phyloP scores from a whole-genome alignment of 306 rosid genomes.

The Acacia acuminata region DNA sequence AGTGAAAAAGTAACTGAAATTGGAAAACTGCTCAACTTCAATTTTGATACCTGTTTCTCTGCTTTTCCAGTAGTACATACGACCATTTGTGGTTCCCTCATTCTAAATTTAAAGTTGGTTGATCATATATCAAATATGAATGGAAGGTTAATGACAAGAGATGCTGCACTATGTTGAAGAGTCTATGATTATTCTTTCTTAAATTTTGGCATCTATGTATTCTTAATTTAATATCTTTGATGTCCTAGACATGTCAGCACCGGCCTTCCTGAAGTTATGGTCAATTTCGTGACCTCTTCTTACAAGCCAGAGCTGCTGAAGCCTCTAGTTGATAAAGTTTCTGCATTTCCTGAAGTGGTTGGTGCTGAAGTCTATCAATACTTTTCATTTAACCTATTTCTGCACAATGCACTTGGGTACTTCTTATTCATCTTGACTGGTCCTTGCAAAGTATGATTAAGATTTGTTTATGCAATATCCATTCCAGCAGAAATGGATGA shows the following conservation, averaged over 20 bases:
- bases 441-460: conserved; percentile 2
- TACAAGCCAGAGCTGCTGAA: conserved; percentile 72
- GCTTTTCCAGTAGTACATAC: neutral
- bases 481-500: neutral
- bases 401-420: neutral
- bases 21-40: neutral
- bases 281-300: conserved; percentile 93
- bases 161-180: neutral
- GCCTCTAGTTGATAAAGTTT: conserved; percentile 70
- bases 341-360: conserved; percentile 89
- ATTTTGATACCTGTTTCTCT: neutral
- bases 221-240: conserved; percentile 25
- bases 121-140: neutral
- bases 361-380: conserved; percentile 36
- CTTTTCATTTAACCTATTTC: conserved; percentile 20
- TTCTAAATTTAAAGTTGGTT: neutral
- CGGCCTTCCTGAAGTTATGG: conserved; percentile 84
- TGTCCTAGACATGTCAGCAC: conserved; percentile 65
- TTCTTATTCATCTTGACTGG: conserved; percentile 8
- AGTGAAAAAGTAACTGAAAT: neutral
- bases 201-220: neutral
- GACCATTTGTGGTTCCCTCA: neutral
- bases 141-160: neutral
- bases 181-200: conserved; percentile 9
- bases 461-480: neutral